Evolutionary conservation across 257 asterid species (phyloP), one percentile per base, ranked within the genome.

Genomic region (Nicotiana undulata): DNA sequence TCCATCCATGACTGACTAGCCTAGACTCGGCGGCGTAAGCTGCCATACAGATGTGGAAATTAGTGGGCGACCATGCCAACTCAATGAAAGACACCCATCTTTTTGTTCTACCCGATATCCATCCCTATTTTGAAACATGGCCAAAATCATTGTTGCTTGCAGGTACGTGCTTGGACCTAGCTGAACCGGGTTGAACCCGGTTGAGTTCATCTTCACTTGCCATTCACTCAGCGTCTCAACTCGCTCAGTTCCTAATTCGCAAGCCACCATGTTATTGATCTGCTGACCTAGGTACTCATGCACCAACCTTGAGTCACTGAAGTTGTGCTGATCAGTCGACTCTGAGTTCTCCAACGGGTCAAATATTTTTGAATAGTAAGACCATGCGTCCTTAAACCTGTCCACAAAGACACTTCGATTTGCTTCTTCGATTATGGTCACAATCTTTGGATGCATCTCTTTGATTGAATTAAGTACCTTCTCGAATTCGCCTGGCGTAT

Each of bases 21-120:
- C 52, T 46, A 10, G 52, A 46, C 52, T 46, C 13, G 52, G 52
- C 11, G 15, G 52, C 52, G 66, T 49, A 49, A 80, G 82, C 53
- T 76, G 77, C 84, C 84, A 82, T 15, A 81, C 80, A 44, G 84
- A 82, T 17, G 80, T 77, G 51, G 81, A 56, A 32, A 82, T 64
- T 49, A 82, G 63, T 26, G 81, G 77, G 26, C 80, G 37, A 15
- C 58, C 66, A 37, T 75, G 63, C 84, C 84, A 75, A 61, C 76
- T 81, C 76, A 82, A 63, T 28, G 77, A 17, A 13, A 82, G 46
- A n/a, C 75, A 75, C 3, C 84, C 81, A 28, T 52, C 58, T 2
- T 49, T 26, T 11, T 63, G 44, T 55, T 75, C 84, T 13, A 82
- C 63, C 9, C 81, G 44, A 26, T 82, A 82, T 9, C 81, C 80